Percentiles rank a stretch among this genome's conserved stretches.
These are phyloP conservation scores for Sporisorium graminicola DNA, from an alignment of 1,284 basidiomycete species.

Conservation along the genomic window DNA sequence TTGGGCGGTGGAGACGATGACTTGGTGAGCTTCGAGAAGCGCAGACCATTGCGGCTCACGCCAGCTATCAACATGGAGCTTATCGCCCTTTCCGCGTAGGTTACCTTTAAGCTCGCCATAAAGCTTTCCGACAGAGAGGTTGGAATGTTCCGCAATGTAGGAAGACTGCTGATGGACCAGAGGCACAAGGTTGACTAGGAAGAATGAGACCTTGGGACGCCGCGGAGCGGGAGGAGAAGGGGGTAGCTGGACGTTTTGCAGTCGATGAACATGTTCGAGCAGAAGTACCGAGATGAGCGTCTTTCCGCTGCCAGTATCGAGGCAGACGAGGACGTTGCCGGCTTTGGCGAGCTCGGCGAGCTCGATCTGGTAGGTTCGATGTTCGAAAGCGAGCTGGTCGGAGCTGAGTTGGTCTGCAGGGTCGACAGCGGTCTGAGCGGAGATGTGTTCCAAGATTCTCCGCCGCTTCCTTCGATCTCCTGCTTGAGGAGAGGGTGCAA, in stretches of 20 bases:
- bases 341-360: slow-evolving; percentile 38
- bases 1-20: slow-evolving; percentile 57
- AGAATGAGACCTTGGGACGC: slow-evolving; percentile 34
- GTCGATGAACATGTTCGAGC: slow-evolving; percentile 42
- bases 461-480: slow-evolving; percentile 15
- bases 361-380: slow-evolving; percentile 41
- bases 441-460: slow-evolving; percentile 24
- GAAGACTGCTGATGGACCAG: slow-evolving; percentile 59
- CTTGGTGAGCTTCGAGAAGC: slow-evolving; percentile 41
- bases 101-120: slow-evolving; percentile 49
- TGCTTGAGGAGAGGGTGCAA: background rate
- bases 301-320: slow-evolving; percentile 63
- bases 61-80: slow-evolving; percentile 32
- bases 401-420: slow-evolving; percentile 28
- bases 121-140: slow-evolving; percentile 41
- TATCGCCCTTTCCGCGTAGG: slow-evolving; percentile 14
- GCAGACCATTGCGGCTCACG: slow-evolving; percentile 36
- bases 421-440: slow-evolving; percentile 24
- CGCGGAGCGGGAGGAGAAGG: background rate
- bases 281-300: slow-evolving; percentile 61
- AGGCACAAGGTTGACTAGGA: slow-evolving; percentile 56
- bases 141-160: slow-evolving; percentile 52
- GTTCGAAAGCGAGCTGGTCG: slow-evolving; percentile 32
- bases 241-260: slow-evolving; percentile 1
- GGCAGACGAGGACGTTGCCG: slow-evolving; percentile 53